Conservation (phyloP, 1,284 basidiomycete species). For the Fomitopsis schrenkii region DNA sequence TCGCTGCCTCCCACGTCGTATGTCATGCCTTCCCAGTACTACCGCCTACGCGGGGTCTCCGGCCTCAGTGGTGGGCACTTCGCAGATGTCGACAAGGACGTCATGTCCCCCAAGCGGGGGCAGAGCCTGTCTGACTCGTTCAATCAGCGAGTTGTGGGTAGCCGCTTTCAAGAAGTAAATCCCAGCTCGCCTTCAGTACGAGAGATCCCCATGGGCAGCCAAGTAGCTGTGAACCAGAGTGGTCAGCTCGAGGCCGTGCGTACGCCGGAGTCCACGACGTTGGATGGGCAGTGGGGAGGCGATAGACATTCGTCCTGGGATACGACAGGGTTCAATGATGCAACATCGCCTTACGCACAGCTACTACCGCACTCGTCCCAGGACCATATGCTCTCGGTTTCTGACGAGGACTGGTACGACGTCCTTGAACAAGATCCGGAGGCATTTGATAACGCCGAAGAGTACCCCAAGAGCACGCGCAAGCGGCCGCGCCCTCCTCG, state of each 20-base stretch:
- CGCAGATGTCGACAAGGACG: conserved; percentile 31
- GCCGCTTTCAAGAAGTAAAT: conserved; percentile 69
- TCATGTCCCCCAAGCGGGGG: conserved; percentile 22
- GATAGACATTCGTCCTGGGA: conserved; percentile 43
- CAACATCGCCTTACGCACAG: conserved; percentile 16
- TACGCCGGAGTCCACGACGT: conserved; percentile 35
- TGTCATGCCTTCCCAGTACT: conserved; percentile 74
- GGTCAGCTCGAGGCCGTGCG: conserved; percentile 40
- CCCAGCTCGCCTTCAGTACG: conserved; percentile 51
- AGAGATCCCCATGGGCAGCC: conserved; percentile 61
- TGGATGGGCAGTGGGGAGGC: conserved; percentile 43
- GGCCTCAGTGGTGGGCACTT: conserved; percentile 61
- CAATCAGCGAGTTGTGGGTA: conserved; percentile 58
- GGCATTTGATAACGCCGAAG: conserved; percentile 34
- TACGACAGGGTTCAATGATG: conserved; percentile 26
- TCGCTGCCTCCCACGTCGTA: conserved; percentile 72
- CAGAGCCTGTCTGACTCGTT: conserved; percentile 54
- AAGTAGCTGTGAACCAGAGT: conserved; percentile 48
- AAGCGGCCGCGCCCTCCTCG: conserved; percentile 23
- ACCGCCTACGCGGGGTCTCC: conserved; percentile 59
- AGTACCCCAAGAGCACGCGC: conserved; percentile 21
- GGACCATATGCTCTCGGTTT: conserved; percentile 20
- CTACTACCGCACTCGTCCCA: conserved; percentile 21
- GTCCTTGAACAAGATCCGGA: conserved; percentile 35
- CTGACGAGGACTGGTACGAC: conserved; percentile 51